These are phyloP conservation scores for Hanseniaspora hatyaiensis DNA, from an alignment of 805 yeast species.

Conservation along the genomic window DNA sequence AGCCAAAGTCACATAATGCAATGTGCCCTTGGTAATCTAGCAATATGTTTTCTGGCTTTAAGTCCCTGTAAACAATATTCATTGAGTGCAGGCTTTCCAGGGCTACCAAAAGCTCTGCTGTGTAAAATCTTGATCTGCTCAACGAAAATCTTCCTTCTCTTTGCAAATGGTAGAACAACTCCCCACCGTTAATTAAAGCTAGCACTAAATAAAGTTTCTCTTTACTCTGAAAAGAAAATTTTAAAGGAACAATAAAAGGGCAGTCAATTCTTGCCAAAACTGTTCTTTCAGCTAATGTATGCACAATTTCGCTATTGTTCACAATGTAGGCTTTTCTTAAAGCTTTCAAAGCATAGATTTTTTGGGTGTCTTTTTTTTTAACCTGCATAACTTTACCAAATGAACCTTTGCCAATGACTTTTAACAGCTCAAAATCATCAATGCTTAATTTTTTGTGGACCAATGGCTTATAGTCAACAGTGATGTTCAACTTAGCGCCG, in stretches of 20 bases:
- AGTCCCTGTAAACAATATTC: slow-evolving; percentile 87
- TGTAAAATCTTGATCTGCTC: slow-evolving; percentile 82
- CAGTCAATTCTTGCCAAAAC: slow-evolving; percentile 85
- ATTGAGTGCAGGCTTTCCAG: slow-evolving; percentile 81
- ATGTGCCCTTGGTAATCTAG: slow-evolving; percentile 95
- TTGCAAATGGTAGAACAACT: slow-evolving; percentile 85
- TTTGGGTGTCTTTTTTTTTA: slow-evolving; percentile 85
- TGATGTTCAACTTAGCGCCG: slow-evolving; percentile 41
- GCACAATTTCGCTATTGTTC: slow-evolving; percentile 86
- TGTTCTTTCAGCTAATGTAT: slow-evolving; percentile 90
- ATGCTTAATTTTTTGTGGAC: slow-evolving; percentile 61
- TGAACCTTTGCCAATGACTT: slow-evolving; percentile 95
- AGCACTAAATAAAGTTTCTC: slow-evolving; percentile 83
- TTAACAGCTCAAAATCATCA: slow-evolving; percentile 83
- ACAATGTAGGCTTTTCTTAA: slow-evolving; percentile 90
- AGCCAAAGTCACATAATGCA: slow-evolving; percentile 93
- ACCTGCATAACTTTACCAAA: slow-evolving; percentile 99
- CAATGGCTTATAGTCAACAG: slow-evolving; percentile 59
- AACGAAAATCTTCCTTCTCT: slow-evolving; percentile 79
- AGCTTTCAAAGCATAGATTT: slow-evolving; percentile 88
- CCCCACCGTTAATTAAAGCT: slow-evolving; percentile 95
- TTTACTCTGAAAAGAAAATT: slow-evolving; percentile 94
- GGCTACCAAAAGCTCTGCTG: slow-evolving; percentile 88
- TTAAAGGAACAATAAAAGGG: slow-evolving; percentile 92
- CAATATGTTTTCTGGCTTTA: slow-evolving; percentile 91